phyloP scores from a whole-genome alignment of 2,329 filamentous ascomycete genomes.

The Bipolaris zeicola region DNA sequence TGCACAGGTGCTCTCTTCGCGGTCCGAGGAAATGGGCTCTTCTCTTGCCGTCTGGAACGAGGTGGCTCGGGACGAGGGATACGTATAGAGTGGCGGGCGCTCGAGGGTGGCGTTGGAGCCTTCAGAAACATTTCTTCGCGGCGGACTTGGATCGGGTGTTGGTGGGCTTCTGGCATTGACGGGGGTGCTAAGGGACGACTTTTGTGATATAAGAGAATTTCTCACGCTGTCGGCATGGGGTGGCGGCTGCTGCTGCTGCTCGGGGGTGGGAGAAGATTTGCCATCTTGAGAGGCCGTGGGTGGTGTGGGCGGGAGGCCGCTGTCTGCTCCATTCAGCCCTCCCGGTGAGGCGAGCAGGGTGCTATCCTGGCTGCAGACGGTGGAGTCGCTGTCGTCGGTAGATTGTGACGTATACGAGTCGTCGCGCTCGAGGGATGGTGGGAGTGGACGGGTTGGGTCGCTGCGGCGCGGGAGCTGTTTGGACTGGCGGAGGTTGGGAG shows the following conservation, averaged over 20 bases:
- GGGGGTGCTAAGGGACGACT: slow-evolving; percentile 50
- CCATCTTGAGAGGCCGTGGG: slow-evolving; percentile 49
- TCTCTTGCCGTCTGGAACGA: slow-evolving; percentile 56
- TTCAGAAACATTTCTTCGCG: slow-evolving; percentile 34
- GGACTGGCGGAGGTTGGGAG: slow-evolving; percentile 34
- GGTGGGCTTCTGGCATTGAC: slow-evolving; percentile 49
- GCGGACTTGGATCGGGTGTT: slow-evolving; percentile 48
- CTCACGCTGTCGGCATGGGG: slow-evolving; percentile 50
- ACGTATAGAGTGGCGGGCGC: slow-evolving; percentile 37
- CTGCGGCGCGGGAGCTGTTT: slow-evolving; percentile 35
- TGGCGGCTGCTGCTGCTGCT: slow-evolving; percentile 17
- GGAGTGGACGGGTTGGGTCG: slow-evolving; percentile 33
- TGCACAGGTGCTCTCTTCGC: slow-evolving; percentile 36
- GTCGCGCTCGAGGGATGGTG: slow-evolving; percentile 29
- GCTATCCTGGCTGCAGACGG: slow-evolving; percentile 30
- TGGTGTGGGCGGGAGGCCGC: slow-evolving; percentile 53
- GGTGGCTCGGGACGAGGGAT: slow-evolving; percentile 53
- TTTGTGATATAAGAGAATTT: slow-evolving; percentile 47
- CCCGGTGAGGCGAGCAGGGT: slow-evolving; percentile 39
- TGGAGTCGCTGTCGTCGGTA: slow-evolving; percentile 36
- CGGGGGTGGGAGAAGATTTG: slow-evolving; percentile 26
- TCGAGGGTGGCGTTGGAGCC: slow-evolving; percentile 26
- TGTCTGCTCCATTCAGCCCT: slow-evolving; percentile 35
- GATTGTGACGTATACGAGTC: slow-evolving; percentile 32
- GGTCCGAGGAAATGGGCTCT: slow-evolving; percentile 45